phyloP scores from a whole-genome alignment of 805 yeast genomes.

The Kluyveromyces starmeri region DNA sequence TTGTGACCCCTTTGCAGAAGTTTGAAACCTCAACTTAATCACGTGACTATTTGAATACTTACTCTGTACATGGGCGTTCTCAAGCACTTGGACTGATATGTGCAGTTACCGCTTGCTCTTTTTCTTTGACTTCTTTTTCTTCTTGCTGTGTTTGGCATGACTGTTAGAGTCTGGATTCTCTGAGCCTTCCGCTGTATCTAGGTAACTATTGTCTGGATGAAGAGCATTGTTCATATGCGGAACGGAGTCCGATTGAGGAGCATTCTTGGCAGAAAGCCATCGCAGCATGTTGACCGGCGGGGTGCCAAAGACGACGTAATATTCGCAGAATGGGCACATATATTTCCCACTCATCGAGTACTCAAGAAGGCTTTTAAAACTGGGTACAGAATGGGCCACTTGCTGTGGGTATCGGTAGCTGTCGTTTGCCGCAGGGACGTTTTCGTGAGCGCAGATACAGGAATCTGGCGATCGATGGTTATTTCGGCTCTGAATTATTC shows the following conservation, averaged over 20 bases:
- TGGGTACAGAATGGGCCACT: constrained; percentile 1
- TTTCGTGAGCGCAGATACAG: no score
- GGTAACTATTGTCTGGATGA: no score
- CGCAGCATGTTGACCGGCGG: constrained; percentile 43
- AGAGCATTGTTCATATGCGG: background rate
- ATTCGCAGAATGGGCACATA: constrained; percentile 44
- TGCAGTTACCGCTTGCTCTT: constrained; percentile 1
- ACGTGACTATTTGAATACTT: no score
- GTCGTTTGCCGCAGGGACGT: no score
- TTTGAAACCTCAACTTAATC: no score
- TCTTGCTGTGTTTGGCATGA: background rate
- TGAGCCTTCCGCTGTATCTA: no score
- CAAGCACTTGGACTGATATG: no score
- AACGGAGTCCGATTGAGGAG: no score
- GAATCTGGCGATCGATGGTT: no score
- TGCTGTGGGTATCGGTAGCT: constrained; percentile 2
- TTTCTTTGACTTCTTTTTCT: constrained; percentile 4
- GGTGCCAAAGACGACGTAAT: constrained; percentile 41
- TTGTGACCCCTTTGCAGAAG: no score
- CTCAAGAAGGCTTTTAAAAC: constrained; percentile 2
- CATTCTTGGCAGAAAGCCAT: constrained; percentile 22
- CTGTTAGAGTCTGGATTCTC: background rate
- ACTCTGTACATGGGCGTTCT: no score
- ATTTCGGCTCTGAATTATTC: no score
- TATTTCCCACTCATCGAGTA: constrained; percentile 4